Evolutionary conservation across 2,329 filamentous ascomycete genomes (phyloP).

Genomic region (Fusarium sp.): DNA sequence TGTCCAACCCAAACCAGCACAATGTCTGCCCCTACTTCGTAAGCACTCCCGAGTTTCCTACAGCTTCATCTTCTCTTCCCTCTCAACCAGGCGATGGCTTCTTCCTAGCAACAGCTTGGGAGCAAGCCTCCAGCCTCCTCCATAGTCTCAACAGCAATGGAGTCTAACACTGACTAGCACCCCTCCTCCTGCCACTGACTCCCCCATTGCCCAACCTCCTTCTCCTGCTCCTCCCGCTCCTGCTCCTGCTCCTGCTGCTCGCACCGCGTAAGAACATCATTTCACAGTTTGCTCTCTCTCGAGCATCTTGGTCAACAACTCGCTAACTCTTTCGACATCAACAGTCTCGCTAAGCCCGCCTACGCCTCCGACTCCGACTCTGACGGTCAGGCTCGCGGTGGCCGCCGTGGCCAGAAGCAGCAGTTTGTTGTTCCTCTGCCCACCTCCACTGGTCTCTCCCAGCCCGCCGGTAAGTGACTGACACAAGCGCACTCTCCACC

Average conservation of each 20-base stretch:
- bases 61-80: not conserved
- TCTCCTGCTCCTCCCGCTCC: conserved; percentile 33
- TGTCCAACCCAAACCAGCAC: conserved; percentile 39
- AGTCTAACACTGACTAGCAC: conserved; percentile 46
- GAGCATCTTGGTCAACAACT: not conserved
- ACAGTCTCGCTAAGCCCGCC: conserved; percentile 49
- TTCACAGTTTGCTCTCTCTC: not conserved
- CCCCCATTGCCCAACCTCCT: conserved; percentile 42
- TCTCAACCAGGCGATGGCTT: not conserved
- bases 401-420: conserved; percentile 47
- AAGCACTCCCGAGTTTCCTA: conserved; percentile 30
- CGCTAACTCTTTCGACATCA: conserved; percentile 26
- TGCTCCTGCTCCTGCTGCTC: conserved; percentile 32
- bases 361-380: conserved; percentile 52
- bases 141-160: conserved; percentile 17
- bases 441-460: conserved; percentile 56
- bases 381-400: conserved; percentile 51
- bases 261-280: conserved; percentile 40
- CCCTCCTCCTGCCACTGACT: conserved; percentile 40
- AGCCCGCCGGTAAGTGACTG: conserved; percentile 48
- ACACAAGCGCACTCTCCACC: conserved; percentile 7
- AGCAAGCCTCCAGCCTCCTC: conserved; percentile 11
- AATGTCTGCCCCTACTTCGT: conserved; percentile 50
- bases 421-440: conserved; percentile 50
- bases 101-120: not conserved